Evolutionary conservation across 352 stramenopile species (phyloP).

Genomic region (Pythium volutum): DNA sequence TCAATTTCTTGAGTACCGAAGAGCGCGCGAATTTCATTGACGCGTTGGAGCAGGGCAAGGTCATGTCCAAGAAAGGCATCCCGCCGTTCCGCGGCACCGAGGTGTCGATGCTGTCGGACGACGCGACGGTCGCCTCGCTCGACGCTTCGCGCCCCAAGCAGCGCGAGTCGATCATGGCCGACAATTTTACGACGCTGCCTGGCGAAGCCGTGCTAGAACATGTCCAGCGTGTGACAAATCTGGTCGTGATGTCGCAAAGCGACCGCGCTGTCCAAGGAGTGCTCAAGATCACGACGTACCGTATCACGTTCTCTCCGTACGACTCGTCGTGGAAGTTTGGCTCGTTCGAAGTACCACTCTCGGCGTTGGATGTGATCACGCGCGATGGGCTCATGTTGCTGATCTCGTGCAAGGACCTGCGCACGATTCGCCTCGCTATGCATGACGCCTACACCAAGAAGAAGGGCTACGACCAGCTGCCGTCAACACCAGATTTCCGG

Average conservation of each 20-base stretch:
- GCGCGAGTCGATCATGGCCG: slow-evolving; percentile 35
- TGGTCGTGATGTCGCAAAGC: slow-evolving; percentile 82
- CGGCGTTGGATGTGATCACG: slow-evolving; percentile 74
- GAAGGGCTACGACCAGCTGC: slow-evolving; percentile 75
- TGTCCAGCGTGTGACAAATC: slow-evolving; percentile 81
- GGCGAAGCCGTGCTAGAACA: slow-evolving; percentile 74
- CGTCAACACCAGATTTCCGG: slow-evolving; percentile 68
- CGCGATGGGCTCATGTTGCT: slow-evolving; percentile 78
- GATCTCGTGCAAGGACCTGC: slow-evolving; percentile 79
- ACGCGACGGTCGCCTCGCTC: slow-evolving; percentile 18
- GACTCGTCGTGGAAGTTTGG: slow-evolving; percentile 83
- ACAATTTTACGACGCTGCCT: slow-evolving; percentile 28
- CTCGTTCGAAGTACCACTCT: slow-evolving; percentile 79
- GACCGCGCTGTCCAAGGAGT: slow-evolving; percentile 83
- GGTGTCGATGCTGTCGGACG: slow-evolving; percentile 16
- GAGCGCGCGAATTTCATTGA: slow-evolving; percentile 81
- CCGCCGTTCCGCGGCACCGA: slow-evolving; percentile 24
- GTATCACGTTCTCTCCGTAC: slow-evolving; percentile 82
- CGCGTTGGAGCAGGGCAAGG: slow-evolving; percentile 76
- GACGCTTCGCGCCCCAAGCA: slow-evolving; percentile 40
- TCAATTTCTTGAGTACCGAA: slow-evolving; percentile 81
- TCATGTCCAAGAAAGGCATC: slow-evolving; percentile 70
- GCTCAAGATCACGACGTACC: slow-evolving; percentile 81
- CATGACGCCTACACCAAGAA: slow-evolving; percentile 84
- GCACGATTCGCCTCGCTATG: slow-evolving; percentile 78